Base-by-base conservation (phyloP, 2,329 filamentous ascomycete genomes). In the Metarhizium brunneum region DNA sequence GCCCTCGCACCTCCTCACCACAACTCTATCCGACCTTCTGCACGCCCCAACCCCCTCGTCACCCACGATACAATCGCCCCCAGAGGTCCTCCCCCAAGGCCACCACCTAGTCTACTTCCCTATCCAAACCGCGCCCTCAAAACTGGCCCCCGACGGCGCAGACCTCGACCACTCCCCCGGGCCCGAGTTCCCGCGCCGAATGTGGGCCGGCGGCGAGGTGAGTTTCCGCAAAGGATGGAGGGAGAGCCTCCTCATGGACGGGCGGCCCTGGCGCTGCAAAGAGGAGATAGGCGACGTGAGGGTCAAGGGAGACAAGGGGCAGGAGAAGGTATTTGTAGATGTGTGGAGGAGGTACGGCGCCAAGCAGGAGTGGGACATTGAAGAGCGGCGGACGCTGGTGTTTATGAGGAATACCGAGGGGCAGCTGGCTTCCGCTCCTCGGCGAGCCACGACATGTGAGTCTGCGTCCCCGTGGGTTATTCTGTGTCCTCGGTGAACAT, bases 41-140 rank as follows among this genome's bases (percentile, higher is more conserved):
- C 51, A 47, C 30, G 4, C 57, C 45, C 1, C 54, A 2, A 55
- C 58, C 32, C 35, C 52, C 10, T 50, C 60, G 6, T 54, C 59
- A 13, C 59, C 64, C 2, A 43, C 14, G 5, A 53, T 62, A 53
- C 52, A 60, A 5, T 60, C 61, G 3, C 67, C 67, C n/a, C 55
- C 67, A 1, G 48, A n/a, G 5, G 49, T 67, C 3, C 71, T 87
- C 6, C 84, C 86, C 0, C 77, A 81, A 35, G 88, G 86, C 40
- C 86, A 95, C 68, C 91, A 96, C 69, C 78, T 96, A 40, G 83
- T 92, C 60, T 95, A 95, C 74, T 96, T 96, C 72, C 90, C 91
- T 57, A 81, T 87, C 11, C 81, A 84, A 59, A 74, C 86, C 18
- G 76, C 80, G 1, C 73, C 82, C 14, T 81, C 79, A 7, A 63